Conservation (phyloP, 441 rosid genomes). For the Erodium texanum region DNA sequence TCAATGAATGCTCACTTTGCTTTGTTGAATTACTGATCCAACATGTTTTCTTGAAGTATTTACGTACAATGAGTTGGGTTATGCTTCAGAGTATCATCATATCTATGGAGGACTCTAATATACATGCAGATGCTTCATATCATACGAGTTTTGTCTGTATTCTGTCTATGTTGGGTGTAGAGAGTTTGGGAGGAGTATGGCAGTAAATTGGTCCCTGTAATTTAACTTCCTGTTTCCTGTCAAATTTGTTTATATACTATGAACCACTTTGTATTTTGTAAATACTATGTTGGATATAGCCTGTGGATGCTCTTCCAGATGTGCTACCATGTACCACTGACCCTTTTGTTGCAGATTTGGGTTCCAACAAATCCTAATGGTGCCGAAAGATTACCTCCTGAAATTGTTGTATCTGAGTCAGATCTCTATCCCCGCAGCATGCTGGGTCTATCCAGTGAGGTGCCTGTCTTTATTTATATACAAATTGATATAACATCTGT, state of each 20-base stretch:
- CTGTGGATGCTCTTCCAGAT: not conserved
- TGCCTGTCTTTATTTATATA: constrained; percentile 18
- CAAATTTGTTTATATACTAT: too few relatives aligned
- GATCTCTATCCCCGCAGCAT: constrained; percentile 69
- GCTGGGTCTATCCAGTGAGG: constrained; percentile 89
- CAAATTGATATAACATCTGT: not conserved
- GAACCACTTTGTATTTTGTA: too few relatives aligned
- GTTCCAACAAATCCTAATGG: constrained; percentile 84
- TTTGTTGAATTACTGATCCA: not conserved
- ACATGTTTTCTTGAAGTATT: too few relatives aligned
- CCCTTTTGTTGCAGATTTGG: constrained; percentile 57
- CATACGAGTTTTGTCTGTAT: too few relatives aligned
- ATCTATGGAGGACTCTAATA: not conserved
- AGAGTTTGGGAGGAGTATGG: too few relatives aligned
- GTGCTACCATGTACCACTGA: not conserved
- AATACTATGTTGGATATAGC: too few relatives aligned
- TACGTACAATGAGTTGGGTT: not conserved
- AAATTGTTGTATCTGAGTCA: constrained; percentile 62
- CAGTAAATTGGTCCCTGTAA: too few relatives aligned
- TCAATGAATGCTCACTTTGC: too few relatives aligned
- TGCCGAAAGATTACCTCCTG: constrained; percentile 89
- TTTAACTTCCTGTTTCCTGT: too few relatives aligned
- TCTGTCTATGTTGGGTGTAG: too few relatives aligned
- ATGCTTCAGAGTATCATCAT: not conserved
- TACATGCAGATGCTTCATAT: too few relatives aligned